A percentile compares a stretch with the other conserved stretches of the same genome.
These are phyloP conservation scores for Aegilops speltoides DNA, from an alignment of 176 grass and related monocot genomes.

Conservation along the genomic window DNA sequence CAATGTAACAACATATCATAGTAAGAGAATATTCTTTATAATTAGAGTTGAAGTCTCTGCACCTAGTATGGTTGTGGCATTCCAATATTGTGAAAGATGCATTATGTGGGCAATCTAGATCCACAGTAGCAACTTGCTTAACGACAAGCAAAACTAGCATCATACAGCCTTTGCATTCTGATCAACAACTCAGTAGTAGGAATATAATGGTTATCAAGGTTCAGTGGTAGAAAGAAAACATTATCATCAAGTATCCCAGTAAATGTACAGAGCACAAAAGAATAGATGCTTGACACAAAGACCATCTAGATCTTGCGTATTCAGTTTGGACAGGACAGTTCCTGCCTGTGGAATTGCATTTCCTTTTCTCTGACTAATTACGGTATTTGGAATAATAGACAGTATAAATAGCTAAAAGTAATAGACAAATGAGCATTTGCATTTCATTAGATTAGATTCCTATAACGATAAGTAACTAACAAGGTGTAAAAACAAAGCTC, in stretches of 20 bases:
- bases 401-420: neutral
- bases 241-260: neutral
- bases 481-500: neutral
- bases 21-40: neutral
- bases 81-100: neutral
- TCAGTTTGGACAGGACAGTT: neutral
- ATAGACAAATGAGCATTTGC: neutral
- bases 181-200: neutral
- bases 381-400: neutral
- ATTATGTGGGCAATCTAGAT: neutral
- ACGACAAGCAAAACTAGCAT: constrained; percentile 1
- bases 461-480: neutral
- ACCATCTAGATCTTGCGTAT: neutral
- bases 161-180: neutral
- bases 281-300: neutral
- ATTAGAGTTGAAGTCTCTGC: neutral
- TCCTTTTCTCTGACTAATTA: constrained; percentile 2
- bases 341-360: neutral
- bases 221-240: neutral
- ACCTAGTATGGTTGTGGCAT: neutral
- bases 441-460: neutral
- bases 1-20: neutral
- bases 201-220: neutral
- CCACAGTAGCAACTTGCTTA: constrained; percentile 4
- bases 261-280: neutral